A percentile compares a stretch with the other conserved stretches of the same genome.
Evolutionary conservation across 2,329 filamentous ascomycete genomes (phyloP).

Genomic region (Aureobasidium sp.): DNA sequence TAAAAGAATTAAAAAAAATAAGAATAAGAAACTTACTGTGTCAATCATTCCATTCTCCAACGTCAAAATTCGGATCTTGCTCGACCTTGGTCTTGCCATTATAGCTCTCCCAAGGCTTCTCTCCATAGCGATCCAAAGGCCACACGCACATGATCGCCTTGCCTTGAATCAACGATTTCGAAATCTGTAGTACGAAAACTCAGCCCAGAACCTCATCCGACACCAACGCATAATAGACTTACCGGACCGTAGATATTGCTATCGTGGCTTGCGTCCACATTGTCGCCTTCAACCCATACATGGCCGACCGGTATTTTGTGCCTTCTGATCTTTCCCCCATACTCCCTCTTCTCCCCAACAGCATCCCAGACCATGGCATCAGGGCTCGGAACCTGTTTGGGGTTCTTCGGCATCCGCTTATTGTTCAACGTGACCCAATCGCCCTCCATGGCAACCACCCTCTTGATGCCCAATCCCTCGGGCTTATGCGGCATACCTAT

Average conservation of each 20-base stretch:
- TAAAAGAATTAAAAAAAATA: no score
- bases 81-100: slow-evolving; percentile 38
- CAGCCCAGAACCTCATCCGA: background rate
- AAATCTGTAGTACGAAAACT: slow-evolving; percentile 40
- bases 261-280: slow-evolving; percentile 64
- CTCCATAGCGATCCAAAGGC: slow-evolving; percentile 55
- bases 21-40: no score
- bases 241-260: slow-evolving; percentile 83
- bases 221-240: slow-evolving; percentile 16
- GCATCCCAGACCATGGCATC: slow-evolving; percentile 20
- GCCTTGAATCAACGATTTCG: slow-evolving; percentile 66
- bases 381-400: slow-evolving; percentile 25
- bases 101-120: slow-evolving; percentile 50
- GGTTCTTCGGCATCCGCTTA: slow-evolving; percentile 31
- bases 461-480: slow-evolving; percentile 66
- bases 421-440: slow-evolving; percentile 62
- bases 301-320: slow-evolving; percentile 72
- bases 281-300: slow-evolving; percentile 94
- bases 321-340: slow-evolving; percentile 23
- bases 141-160: slow-evolving; percentile 65
- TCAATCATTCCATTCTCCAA: slow-evolving; percentile 7
- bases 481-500: slow-evolving; percentile 57
- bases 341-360: slow-evolving; percentile 5
- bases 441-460: slow-evolving; percentile 73
- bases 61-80: background rate